Evolutionary conservation across 164 flowering plant genomes (phyloP), one percentile per base, ranked within the genome.

Genomic region (Umbilicus rupestris): DNA sequence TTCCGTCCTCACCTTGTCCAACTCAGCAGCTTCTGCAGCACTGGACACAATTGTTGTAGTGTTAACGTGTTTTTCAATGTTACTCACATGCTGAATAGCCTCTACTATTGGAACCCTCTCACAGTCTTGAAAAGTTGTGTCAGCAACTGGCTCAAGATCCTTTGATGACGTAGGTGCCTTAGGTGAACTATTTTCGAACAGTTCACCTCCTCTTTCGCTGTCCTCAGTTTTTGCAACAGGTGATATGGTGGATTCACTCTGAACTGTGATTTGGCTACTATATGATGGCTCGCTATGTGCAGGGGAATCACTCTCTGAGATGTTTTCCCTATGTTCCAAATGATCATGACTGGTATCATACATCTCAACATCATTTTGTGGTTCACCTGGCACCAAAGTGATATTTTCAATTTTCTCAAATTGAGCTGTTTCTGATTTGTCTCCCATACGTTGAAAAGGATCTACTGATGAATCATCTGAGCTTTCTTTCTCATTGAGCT

Each of bases 1-100:
- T 71, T 95, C 97, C 73, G 44, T 80, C 81, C 77, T 90, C 75
- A 88, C 22, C 76, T 81, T 92, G 80, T 92, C 89, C 70, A 86
- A 30, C 68, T 92, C 96, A 69, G 66, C 73, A 62, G 85, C 68
- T 71, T 78, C 82, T 35, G 70, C 65, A 66, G 75, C 58, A 41
- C 81, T 78, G 62, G 89, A 68, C 5, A 66, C 57, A 69, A 62
- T 78, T 52, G 75, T 55, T 39, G 84, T 70, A 66, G 78, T 83
- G 72, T 77, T 49, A 30, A 24, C 66, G 24, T 73, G 85, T 63
- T 78, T 85, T 44, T 71, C 77, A 24, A 24, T 68, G 64, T 78
- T 79, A 67, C 28, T 63, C 19, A 73, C 84, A 39, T 26, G n/a
- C 66, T 49, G 69, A 42, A 62, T 78, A 28, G 47, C 71, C 74